Evolutionary conservation across 2,329 filamentous ascomycete species (phyloP), one percentile per base, ranked within the genome.

Genomic region (Erysiphe pulchra): DNA sequence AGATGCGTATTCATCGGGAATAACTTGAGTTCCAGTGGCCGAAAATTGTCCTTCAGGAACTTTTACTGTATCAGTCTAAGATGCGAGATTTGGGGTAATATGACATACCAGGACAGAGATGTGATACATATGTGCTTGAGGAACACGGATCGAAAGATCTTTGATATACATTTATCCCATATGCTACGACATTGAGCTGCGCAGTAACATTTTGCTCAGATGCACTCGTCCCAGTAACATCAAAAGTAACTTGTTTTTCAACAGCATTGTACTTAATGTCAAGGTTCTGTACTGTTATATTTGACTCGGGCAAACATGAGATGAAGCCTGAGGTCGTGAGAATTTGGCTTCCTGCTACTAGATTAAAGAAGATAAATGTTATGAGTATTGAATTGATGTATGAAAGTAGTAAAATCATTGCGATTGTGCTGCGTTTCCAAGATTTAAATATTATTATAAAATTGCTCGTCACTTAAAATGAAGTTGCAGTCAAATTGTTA

Each of bases 121-220:
- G 65, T 9, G 44, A 30, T 13, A 45, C 34, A 17, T 37, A 45
- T n/a, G 75, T 85, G 34, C 57, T 62, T 1, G 63, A 53, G 16
- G 76, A 70, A 61, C 90, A 98, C 33, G 90, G 90, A 56, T 94
- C 75, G 62, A 95, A 93, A 4, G 63, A 65, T 48, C 82, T 81
- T 36, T 70, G 67, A 62, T 92, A 95, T 20, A 94, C 73, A 49
- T 79, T 62, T 48, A 73, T 73, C 48, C 90, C 90, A 57, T 95
- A 95, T 9, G 87, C 87, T 16, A 14, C 45, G 13, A 46, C 45
- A 17, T 46, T 46, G 3, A 46, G 30, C 4, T 46, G 18, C 31
- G 55, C 55, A 2, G 53, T 56, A 2, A 64, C 53, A 44, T 52
- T 53, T 38, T 54, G 32, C 12, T 47, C 45, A 14, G 47, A 14